A percentile compares a stretch with the other conserved stretches of the same genome.
phyloP scores from a whole-genome alignment of 495 filamentous ascomycete genomes.

The Thermothielavioides terrestris region DNA sequence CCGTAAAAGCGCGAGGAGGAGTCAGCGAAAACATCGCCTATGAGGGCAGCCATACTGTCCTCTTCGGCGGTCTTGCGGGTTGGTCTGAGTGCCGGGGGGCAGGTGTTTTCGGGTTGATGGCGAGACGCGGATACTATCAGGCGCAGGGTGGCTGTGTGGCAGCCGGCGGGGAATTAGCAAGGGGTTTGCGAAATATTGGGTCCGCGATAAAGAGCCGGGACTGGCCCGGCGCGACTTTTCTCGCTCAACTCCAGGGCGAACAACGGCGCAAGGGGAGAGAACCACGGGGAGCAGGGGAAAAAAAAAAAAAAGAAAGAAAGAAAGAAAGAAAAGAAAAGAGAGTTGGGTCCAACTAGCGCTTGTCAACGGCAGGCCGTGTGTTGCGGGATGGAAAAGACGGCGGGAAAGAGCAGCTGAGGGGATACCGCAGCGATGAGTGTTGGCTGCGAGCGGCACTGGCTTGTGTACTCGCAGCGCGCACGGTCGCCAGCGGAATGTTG shows the following conservation, averaged over 20 bases:
- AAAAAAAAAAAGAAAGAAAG: not conserved
- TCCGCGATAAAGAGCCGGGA: conserved; percentile 28
- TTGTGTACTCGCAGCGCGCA: not conserved
- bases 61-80: conserved; percentile 8
- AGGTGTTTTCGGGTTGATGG: conserved; percentile 16
- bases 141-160: conserved; percentile 19
- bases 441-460: not conserved
- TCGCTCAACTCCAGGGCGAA: too few species aligned
- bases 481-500: not conserved
- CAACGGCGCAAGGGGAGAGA: too few species aligned
- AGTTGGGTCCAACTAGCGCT: not conserved
- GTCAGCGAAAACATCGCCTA: conserved; percentile 41
- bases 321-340: not conserved
- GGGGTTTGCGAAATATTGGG: conserved; percentile 16
- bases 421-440: not conserved
- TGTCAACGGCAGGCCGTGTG: not conserved
- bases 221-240: not conserved
- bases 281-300: not conserved
- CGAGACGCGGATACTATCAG: conserved; percentile 6
- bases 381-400: not conserved
- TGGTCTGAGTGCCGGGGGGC: not conserved
- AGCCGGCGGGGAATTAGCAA: conserved; percentile 25
- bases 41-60: conserved; percentile 41
- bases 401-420: not conserved
- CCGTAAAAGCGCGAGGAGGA: conserved; percentile 37